Evolutionary conservation across 495 filamentous ascomycete species (phyloP).

Genomic region (Neurospora intermedia): DNA sequence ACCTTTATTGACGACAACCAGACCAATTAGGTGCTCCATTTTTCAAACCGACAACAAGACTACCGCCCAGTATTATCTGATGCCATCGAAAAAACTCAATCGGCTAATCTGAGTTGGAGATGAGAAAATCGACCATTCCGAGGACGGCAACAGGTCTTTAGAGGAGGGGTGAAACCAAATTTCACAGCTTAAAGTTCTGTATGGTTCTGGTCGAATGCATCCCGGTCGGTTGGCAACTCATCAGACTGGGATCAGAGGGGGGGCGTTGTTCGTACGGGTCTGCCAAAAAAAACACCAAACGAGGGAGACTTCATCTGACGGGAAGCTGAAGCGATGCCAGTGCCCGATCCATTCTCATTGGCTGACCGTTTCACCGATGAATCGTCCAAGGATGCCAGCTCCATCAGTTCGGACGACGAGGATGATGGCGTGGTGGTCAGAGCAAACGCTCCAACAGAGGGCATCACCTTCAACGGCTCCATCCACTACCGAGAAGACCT

Average conservation of each 20-base stretch:
- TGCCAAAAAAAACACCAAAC: conserved; percentile 1
- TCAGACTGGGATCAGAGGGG: not conserved
- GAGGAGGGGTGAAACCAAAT: not conserved
- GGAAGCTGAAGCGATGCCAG: not conserved
- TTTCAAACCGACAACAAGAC: not conserved
- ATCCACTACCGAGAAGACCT: not conserved
- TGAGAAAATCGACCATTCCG: not conserved
- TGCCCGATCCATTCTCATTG: not conserved
- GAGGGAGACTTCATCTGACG: not conserved
- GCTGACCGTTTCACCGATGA: not conserved
- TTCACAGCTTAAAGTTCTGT: not conserved
- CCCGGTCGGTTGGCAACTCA: not conserved
- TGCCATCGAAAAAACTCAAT: not conserved
- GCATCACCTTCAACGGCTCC: not conserved
- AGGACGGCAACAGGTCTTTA: not conserved
- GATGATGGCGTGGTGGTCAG: not conserved
- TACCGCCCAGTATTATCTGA: not conserved
- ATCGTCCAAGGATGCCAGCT: not conserved
- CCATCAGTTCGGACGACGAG: not conserved
- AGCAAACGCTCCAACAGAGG: not conserved
- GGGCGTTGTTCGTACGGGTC: not conserved
- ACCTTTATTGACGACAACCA: not conserved
- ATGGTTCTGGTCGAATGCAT: not conserved
- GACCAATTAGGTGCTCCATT: not conserved
- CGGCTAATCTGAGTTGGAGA: not conserved